phyloP scores from a whole-genome alignment of 345 rosid genomes.

The Durio zibethinus region DNA sequence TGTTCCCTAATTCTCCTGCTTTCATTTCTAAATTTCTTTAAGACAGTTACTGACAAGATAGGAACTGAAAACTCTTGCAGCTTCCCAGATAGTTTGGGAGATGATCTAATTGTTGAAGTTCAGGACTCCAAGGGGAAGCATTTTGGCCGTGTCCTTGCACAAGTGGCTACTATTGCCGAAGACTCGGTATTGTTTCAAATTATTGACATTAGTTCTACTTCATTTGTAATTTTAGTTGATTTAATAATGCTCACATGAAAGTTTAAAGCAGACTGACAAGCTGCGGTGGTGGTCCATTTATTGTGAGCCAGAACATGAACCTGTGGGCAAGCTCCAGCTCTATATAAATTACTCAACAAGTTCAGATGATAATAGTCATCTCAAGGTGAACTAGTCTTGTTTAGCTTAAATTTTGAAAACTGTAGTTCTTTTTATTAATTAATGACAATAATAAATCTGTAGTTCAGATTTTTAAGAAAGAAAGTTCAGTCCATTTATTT shows the following conservation, averaged over 20 bases:
- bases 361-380: slow-evolving; percentile 72
- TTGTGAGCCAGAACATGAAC: slow-evolving; percentile 92
- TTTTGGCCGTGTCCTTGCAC: slow-evolving; percentile 88
- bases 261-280: slow-evolving; percentile 70
- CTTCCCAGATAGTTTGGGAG: slow-evolving; percentile 93
- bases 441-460: background rate
- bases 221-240: background rate
- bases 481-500: background rate
- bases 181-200: slow-evolving; percentile 51
- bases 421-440: background rate
- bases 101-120: slow-evolving; percentile 88
- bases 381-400: slow-evolving; percentile 50
- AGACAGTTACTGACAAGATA: background rate
- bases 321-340: slow-evolving; percentile 82
- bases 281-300: slow-evolving; percentile 93
- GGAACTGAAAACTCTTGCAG: slow-evolving; percentile 45
- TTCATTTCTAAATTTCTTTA: slow-evolving; percentile 16
- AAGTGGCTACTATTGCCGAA: slow-evolving; percentile 73
- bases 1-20: slow-evolving; percentile 15
- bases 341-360: slow-evolving; percentile 75
- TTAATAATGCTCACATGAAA: slow-evolving; percentile 28
- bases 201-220: background rate
- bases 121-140: slow-evolving; percentile 79
- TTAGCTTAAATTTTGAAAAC: background rate
- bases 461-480: background rate